Base-by-base conservation (phyloP, 257 asterid species). In the Przewalskia tangutica region DNA sequence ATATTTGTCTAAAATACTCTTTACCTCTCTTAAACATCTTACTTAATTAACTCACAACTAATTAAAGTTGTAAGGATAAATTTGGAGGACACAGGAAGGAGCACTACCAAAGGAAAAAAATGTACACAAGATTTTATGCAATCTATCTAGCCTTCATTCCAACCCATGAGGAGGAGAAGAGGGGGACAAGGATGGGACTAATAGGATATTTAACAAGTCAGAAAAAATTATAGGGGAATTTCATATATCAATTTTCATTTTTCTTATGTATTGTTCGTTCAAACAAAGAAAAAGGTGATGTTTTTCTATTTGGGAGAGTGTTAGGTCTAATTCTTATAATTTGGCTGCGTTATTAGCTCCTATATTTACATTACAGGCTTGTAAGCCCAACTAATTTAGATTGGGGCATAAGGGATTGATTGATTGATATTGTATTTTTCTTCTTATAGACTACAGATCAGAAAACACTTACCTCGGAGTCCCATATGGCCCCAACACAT, bases 401-500 rank as follows among this genome's bases (percentile, higher is more conserved):
- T 27, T 51, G 62, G 58, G 63, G 62, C 16, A 75, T 27, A 75
- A 63, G 4, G 27, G 80, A 75, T 50, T n/a, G 27, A n/a, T 17
- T 14, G 60, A 46, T 46, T 73, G 44, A 48, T 27, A 0, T 75
- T 14, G 23, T 27, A 12, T 50, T 75, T 75, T 27, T 50, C 46
- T 23, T 27, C 58, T 73, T 75, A 71, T 46, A 13, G 40, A 34
- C 7, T 14, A 80, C 10, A 66, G 40, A 64, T 64, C 32, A 80
- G 77, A 67, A 27, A 67, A 80, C 83, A 86, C 88, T 86, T 87
- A 95, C 95, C 94, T 91, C 91, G 78, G 85, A 86, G 46, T 93
- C 88, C 81, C 89, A 88, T 83, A 90, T 89, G 38, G 94, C 90
- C 64, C 93, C 97, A 51, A 95, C 70, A 89, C 95, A 92, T 82